Base-by-base conservation (phyloP, 164 flowering plant genomes). In the Sedum album region DNA sequence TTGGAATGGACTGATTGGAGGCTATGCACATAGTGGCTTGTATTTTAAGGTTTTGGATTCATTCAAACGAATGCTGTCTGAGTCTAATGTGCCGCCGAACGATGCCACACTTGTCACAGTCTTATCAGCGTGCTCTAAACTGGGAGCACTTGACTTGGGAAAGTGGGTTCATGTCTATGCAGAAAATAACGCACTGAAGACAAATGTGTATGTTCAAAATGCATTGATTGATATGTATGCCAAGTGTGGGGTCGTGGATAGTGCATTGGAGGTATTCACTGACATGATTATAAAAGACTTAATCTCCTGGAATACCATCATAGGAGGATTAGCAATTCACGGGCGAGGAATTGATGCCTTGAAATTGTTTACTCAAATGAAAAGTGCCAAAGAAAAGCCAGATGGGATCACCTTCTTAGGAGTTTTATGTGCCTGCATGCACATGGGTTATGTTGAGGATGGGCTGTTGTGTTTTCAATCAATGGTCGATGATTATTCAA, bases 1-100 rank as follows among this genome's bases (percentile, higher is more conserved):
- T 23, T 89, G 96, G 92, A 89, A 89, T 72, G 91, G 79, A 57
- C 66, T 89, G 73, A 77, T 89, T 60, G 82, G 81, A 39, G 90
- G 85, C 10, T 90, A 83, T 77, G 82, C 82, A 1, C 78, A 69
- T 17, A 74, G 76, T 69, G 79, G 80, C 20, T 74, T 33, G 25
- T 83, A 77, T 48, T 70, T 51, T 31, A 79, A 88, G 31, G 88
- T 82, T 66, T 61, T 90, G 71, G 65, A 36, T 28, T 60, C 83
- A 36, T 88, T 88, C 64, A 77, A 83, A 33, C 71, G 78, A 75
- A 90, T 88, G 93, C 65, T 85, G 14, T 42, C 26, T 17, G 88
- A 83, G 33, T 72, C 80, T 20, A 33, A 72, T 68, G 84, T 81
- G 53, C n/a, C 26, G 18, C 88, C 96, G 42, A 86, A 81, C 71